A percentile compares a stretch with the other conserved stretches of the same genome.
These are phyloP conservation scores for Aspergillus latus DNA, from an alignment of 2,329 filamentous ascomycete species.

Conservation along the genomic window DNA sequence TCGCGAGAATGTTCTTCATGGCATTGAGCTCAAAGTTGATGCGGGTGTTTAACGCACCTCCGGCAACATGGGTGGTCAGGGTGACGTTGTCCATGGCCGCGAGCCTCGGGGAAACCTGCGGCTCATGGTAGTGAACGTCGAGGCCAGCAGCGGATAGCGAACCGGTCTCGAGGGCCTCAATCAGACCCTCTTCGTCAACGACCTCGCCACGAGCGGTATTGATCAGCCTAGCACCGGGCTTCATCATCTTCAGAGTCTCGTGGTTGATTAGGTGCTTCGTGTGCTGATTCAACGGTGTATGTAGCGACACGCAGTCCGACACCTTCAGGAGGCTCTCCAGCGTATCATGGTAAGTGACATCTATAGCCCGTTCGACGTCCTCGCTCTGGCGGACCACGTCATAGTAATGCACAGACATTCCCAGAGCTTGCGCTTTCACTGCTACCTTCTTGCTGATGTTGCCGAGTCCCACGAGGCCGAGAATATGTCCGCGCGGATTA, in stretches of 20 bases:
- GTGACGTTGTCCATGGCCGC: constrained; percentile 46
- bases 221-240: constrained; percentile 46
- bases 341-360: constrained; percentile 20
- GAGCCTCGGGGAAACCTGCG: constrained; percentile 47
- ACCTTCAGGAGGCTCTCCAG: neutral
- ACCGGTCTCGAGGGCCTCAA: constrained; percentile 49
- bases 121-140: constrained; percentile 57
- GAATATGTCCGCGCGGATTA: constrained; percentile 49
- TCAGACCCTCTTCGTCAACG: constrained; percentile 53
- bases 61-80: constrained; percentile 48
- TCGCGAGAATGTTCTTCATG: constrained; percentile 46
- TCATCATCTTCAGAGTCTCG: neutral
- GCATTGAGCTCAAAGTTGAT: constrained; percentile 45
- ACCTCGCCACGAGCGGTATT: constrained; percentile 56
- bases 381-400: constrained; percentile 46
- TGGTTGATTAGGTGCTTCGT: constrained; percentile 2
- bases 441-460: constrained; percentile 51
- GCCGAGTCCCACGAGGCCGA: constrained; percentile 57
- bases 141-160: constrained; percentile 50
- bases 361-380: constrained; percentile 34
- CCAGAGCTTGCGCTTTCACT: constrained; percentile 47
- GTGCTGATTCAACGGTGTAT: constrained; percentile 5
- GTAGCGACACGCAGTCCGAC: constrained; percentile 4
- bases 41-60: constrained; percentile 49
- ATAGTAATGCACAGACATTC: constrained; percentile 56